Percentiles rank a stretch among this genome's conserved stretches.
Conservation (phyloP, 1,284 basidiomycete genomes). For the Flammula alnicola region DNA sequence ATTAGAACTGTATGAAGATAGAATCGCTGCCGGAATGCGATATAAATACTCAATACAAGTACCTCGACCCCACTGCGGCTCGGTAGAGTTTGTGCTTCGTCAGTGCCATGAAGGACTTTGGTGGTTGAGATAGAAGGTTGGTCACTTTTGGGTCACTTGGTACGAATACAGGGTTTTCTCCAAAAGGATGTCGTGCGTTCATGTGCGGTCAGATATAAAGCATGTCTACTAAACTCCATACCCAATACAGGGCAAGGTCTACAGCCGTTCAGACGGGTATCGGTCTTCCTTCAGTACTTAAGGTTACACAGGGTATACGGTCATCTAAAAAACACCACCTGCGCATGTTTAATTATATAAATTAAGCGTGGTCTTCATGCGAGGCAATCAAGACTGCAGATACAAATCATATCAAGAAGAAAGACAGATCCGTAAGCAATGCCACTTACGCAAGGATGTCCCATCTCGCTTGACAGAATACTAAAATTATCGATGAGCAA, state of each 20-base stretch:
- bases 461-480: conserved; percentile 44
- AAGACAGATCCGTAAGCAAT: conserved; percentile 10
- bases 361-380: conserved; percentile 15
- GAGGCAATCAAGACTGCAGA: conserved; percentile 29
- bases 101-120: conserved; percentile 29
- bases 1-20: conserved; percentile 63
- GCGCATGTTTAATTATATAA: conserved; percentile 7
- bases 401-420: conserved; percentile 12
- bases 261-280: no score
- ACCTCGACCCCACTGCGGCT: conserved; percentile 44
- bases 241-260: no score
- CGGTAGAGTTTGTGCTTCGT: conserved; percentile 27
- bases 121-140: conserved; percentile 25
- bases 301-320: not conserved
- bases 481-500: conserved; percentile 27
- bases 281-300: not conserved
- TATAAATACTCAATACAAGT: conserved; percentile 20
- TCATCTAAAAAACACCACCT: conserved; percentile 7
- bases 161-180: conserved; percentile 25
- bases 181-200: conserved; percentile 29
- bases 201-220: conserved; percentile 19
- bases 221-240: no score
- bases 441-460: conserved; percentile 41
- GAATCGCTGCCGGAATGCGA: conserved; percentile 20
- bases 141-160: conserved; percentile 24